These are phyloP conservation scores for Colletotrichum echinochloae DNA, from an alignment of 2,329 filamentous ascomycete genomes.

Conservation along the genomic window DNA sequence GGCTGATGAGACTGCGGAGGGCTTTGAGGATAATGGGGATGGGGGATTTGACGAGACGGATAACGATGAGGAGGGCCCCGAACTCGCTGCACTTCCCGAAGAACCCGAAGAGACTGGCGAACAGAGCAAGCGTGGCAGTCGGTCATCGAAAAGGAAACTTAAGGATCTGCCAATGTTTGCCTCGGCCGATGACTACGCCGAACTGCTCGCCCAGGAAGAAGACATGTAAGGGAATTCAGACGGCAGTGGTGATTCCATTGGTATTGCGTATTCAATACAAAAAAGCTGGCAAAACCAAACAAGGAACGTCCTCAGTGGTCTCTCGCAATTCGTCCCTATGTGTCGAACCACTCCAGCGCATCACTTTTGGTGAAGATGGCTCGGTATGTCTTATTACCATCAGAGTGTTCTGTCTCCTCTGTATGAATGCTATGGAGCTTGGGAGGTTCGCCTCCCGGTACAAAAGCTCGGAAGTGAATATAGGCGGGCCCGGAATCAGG, in stretches of 20 bases:
- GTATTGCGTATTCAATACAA: background rate
- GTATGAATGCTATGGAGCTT: conserved; percentile 62
- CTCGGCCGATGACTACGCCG: conserved; percentile 92
- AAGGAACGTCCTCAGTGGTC: background rate
- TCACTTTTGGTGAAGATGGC: conserved; percentile 62
- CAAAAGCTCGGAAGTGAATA: conserved; percentile 62
- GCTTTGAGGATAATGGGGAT: conserved; percentile 60
- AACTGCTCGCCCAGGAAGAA: conserved; percentile 80
- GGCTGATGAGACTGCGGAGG: conserved; percentile 53
- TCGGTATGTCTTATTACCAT: conserved; percentile 57
- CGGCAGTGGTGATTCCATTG: background rate
- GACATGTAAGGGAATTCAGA: conserved; percentile 50
- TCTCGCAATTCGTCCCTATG: conserved; percentile 44
- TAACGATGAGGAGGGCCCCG: conserved; percentile 39
- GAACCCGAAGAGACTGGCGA: conserved; percentile 48
- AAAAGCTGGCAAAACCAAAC: background rate
- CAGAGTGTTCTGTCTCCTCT: conserved; percentile 57
- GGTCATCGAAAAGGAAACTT: conserved; percentile 82
- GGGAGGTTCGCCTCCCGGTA: conserved; percentile 49
- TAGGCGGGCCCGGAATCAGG: conserved; percentile 53
- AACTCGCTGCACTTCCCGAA: background rate
- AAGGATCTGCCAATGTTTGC: conserved; percentile 94
- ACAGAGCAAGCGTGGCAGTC: conserved; percentile 55
- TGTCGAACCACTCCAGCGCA: conserved; percentile 65
- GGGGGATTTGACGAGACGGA: conserved; percentile 65